Base-by-base conservation (phyloP, 495 filamentous ascomycete genomes). In the Physcia stellaris region DNA sequence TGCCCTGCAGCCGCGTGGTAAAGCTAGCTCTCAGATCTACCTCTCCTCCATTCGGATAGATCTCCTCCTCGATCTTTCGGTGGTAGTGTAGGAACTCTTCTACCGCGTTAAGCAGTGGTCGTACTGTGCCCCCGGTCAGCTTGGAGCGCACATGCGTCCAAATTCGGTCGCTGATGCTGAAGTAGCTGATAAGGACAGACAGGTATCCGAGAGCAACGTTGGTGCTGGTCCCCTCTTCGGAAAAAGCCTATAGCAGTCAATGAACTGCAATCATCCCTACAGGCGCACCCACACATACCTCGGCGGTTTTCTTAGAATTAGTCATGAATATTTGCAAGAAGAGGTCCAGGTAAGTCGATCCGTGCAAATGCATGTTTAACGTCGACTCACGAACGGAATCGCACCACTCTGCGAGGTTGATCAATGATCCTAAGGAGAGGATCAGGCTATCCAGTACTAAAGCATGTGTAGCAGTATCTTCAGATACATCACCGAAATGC, bases 141-240 rank as follows among this genome's bases (percentile, higher is more conserved):
- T 58, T 64, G 4, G 45, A 39, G 17, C 60, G 59, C 20, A 87
- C 63, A 16, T 63, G 54, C 19, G 57, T 52, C 24, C 69, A 56
- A 10, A 74, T 71, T 21, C 64, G 60, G 10, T 50, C 33, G 35
- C 75, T 61, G 15, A 87, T 62, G 51, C 80, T 86, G 12, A 95
- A 65, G 35, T 80, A 83, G 20, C 83, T 79, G 9, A 99, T 62
- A 3, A 95, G 64, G 4, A 96, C 75, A 1, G 88, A 76, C 29
- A 99, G 66, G 50, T 94, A 99, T 20, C 92, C 92, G 41, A 87
- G 77, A 2, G 83, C 81, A 21, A 99, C 86, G 54, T 88, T 94
- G 36, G 77, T 71, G 36, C 80, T 78, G n/a, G 79, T 77, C 48
- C 85, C 83, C 53, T 85, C 69, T 50, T 87, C 71, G 0, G 86